A percentile compares a stretch with the other conserved stretches of the same genome.
Evolutionary conservation across 495 filamentous ascomycete genomes (phyloP).

Genomic region (Xanthoparmelia taractica): DNA sequence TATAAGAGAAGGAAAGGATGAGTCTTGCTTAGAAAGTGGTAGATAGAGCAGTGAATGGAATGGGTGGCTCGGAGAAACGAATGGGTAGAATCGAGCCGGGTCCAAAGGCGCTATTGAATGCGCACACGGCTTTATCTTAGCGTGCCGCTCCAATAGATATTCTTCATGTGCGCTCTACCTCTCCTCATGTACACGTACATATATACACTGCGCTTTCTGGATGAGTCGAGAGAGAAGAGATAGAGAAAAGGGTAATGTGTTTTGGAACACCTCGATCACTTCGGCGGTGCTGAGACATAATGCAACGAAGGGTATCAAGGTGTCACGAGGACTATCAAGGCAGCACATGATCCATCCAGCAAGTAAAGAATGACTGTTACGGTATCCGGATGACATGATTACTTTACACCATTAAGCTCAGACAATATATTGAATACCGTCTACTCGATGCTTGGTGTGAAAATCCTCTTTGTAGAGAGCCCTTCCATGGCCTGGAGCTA

Average conservation of each 20-base stretch:
- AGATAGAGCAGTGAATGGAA: background rate
- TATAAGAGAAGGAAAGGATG: background rate
- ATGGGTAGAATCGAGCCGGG: background rate
- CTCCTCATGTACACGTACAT: too few relatives aligned
- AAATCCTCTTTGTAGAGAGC: background rate
- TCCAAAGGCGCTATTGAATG: background rate
- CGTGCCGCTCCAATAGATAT: slow-evolving; percentile 1
- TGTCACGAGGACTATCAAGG: slow-evolving; percentile 10
- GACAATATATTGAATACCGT: background rate
- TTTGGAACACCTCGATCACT: too few relatives aligned
- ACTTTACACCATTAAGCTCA: background rate
- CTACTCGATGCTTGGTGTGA: background rate
- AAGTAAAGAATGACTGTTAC: background rate
- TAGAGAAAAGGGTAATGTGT: too few relatives aligned
- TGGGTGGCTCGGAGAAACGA: too few relatives aligned
- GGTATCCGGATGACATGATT: background rate
- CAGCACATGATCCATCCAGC: slow-evolving; percentile 9
- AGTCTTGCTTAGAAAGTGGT: too few relatives aligned
- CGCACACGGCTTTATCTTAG: background rate
- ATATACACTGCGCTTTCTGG: background rate
- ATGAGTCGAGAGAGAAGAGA: too few relatives aligned
- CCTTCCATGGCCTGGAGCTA: background rate
- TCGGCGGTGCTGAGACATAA: slow-evolving; percentile 8
- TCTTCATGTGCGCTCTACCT: background rate
- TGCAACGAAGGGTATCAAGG: background rate